Evolutionary conservation across 225 moss, liverwort and hornwort genomes (phyloP).

Genomic region (Pseudoscleropodium purum): DNA sequence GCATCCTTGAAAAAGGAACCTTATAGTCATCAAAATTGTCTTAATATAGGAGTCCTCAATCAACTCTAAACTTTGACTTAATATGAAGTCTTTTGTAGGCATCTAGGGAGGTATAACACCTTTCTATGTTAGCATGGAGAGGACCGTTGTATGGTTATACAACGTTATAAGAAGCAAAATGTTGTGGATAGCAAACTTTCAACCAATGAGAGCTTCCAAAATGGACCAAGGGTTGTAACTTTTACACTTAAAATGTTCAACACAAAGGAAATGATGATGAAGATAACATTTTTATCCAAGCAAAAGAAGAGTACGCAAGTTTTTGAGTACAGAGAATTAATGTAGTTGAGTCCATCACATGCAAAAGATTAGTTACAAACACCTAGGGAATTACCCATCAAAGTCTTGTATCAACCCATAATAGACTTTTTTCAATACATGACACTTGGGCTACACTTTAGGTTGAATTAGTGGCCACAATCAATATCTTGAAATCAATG

Average conservation of each 20-base stretch:
- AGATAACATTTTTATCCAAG: rapidly evolving
- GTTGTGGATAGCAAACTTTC: rapidly evolving
- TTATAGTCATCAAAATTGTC: background rate
- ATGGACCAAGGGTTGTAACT: background rate
- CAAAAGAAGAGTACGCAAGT: too few relatives aligned
- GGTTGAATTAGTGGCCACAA: too few relatives aligned
- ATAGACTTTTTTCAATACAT: background rate
- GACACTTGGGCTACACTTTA: background rate
- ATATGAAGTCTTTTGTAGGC: rapidly evolving
- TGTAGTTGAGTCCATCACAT: background rate
- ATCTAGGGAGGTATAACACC: background rate
- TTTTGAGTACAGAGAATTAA: rapidly evolving
- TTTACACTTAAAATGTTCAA: too few relatives aligned
- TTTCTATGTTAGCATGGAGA: background rate
- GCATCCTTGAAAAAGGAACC: background rate
- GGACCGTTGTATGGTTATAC: rapidly evolving
- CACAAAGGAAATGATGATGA: rapidly evolving
- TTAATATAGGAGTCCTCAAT: rapidly evolving
- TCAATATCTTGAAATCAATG: background rate
- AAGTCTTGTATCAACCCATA: background rate
- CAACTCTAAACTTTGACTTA: background rate
- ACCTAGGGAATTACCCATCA: rapidly evolving
- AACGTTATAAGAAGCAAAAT: background rate
- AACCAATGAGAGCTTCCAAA: background rate
- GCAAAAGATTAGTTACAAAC: background rate